Percentiles rank a stretch among this genome's conserved stretches.
phyloP scores from a whole-genome alignment of 2,329 filamentous ascomycete genomes.

The Pseudopithomyces chartarum region DNA sequence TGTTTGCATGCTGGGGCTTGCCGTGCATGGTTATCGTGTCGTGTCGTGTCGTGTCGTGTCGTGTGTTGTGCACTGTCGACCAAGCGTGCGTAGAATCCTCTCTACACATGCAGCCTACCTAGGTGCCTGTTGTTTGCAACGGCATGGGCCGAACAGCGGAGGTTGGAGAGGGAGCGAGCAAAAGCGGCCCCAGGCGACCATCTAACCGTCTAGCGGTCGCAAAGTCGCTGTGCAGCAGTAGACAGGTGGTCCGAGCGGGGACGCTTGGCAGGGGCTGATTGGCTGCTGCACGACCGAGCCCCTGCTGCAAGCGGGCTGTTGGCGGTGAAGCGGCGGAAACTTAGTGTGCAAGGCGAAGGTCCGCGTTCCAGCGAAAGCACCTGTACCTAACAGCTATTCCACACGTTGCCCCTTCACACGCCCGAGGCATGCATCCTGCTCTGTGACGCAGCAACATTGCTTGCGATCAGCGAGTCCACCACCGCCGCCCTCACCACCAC shows the following conservation, averaged over 20 bases:
- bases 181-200: background rate
- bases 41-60: no score
- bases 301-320: slow-evolving; percentile 20
- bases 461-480: slow-evolving; percentile 20
- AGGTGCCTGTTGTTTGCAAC: no score
- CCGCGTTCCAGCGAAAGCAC: slow-evolving; percentile 14
- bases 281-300: slow-evolving; percentile 16
- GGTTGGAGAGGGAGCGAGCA: background rate
- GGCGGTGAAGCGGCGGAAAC: slow-evolving; percentile 27
- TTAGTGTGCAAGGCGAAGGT: slow-evolving; percentile 24
- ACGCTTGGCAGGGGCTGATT: slow-evolving; percentile 18
- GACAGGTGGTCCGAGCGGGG: slow-evolving; percentile 7
- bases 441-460: slow-evolving; percentile 35
- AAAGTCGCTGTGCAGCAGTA: background rate
- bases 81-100: no score
- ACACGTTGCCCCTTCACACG: slow-evolving; percentile 4
- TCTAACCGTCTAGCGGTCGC: slow-evolving; percentile 1
- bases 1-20: no score
- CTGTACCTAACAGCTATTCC: slow-evolving; percentile 6
- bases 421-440: slow-evolving; percentile 29
- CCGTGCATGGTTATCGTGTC: no score
- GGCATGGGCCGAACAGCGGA: slow-evolving; percentile 6
- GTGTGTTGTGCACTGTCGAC: no score
- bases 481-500: slow-evolving; percentile 3
- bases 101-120: no score